A percentile compares a stretch with the other conserved stretches of the same genome.
Evolutionary conservation across 1,139 yeast species (phyloP).

Genomic region (Candida pseudocylindracea): DNA sequence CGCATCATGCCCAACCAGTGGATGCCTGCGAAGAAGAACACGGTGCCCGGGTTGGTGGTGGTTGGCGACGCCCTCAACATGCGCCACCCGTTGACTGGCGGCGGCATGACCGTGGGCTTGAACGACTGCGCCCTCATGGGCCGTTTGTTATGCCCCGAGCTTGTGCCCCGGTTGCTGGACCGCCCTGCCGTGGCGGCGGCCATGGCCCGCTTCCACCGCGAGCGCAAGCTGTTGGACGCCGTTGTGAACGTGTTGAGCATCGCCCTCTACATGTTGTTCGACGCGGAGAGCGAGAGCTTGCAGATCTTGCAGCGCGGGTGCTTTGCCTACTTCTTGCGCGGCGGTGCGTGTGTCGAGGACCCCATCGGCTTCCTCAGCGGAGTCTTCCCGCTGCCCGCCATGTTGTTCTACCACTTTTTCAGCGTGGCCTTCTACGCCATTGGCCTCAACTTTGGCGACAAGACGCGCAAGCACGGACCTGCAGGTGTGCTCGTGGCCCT

Average conservation of each 20-base stretch:
- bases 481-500: slow-evolving; percentile 54
- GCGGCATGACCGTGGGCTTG: slow-evolving; percentile 97
- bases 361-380: slow-evolving; percentile 82
- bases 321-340: slow-evolving; percentile 61
- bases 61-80: slow-evolving; percentile 90
- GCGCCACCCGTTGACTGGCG: slow-evolving; percentile 98
- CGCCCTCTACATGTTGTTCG: slow-evolving; percentile 75
- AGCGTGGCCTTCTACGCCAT: slow-evolving; percentile 77
- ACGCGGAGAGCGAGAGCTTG: slow-evolving; percentile 55
- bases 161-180: slow-evolving; percentile 37
- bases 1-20: slow-evolving; percentile 91
- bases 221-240: slow-evolving; percentile 57
- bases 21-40: slow-evolving; percentile 48
- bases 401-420: slow-evolving; percentile 68
- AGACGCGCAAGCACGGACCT: slow-evolving; percentile 19
- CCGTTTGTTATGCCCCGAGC: slow-evolving; percentile 29
- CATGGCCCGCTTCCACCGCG: slow-evolving; percentile 45
- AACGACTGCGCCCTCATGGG: slow-evolving; percentile 62
- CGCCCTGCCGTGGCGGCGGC: slow-evolving; percentile 28
- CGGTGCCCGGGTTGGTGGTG: slow-evolving; percentile 56
- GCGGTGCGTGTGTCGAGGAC: slow-evolving; percentile 58
- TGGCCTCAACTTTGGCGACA: slow-evolving; percentile 38
- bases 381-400: slow-evolving; percentile 48
- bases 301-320: slow-evolving; percentile 69
- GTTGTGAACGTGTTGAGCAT: slow-evolving; percentile 81